These are phyloP conservation scores for Amaranthus hypochondriacus DNA, from an alignment of 148 eudicot species.

Conservation along the genomic window DNA sequence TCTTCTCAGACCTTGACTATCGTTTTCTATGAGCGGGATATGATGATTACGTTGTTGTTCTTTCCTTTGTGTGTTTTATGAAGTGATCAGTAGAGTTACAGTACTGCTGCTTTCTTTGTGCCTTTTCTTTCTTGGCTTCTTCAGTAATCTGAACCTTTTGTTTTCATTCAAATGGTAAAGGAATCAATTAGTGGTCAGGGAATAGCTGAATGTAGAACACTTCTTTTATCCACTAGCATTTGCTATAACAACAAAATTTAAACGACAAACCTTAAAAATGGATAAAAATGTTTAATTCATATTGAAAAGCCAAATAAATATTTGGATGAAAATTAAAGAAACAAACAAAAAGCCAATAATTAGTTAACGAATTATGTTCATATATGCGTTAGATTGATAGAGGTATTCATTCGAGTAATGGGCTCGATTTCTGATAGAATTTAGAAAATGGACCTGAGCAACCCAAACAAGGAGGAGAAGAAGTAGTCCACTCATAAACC, in stretches of 20 bases:
- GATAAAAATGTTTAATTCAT: not conserved
- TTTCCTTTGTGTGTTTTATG: constrained; percentile 22
- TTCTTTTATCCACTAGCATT: not conserved
- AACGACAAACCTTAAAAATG: too few species aligned
- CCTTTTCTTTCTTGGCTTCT: constrained; percentile 50
- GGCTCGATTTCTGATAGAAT: too few species aligned
- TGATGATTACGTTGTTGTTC: constrained; percentile 10
- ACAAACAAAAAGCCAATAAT: not conserved
- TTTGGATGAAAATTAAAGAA: not conserved
- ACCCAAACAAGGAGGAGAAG: too few species aligned
- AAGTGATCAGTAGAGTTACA: constrained; percentile 26
- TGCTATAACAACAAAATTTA: too few species aligned
- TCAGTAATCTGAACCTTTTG: constrained; percentile 20
- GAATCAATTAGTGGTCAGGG: constrained; percentile 44
- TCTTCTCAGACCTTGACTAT: too few species aligned
- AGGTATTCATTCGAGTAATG: too few species aligned
- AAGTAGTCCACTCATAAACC: too few species aligned
- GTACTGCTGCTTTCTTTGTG: constrained; percentile 15
- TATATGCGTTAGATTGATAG: too few species aligned
- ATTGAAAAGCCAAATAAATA: not conserved
- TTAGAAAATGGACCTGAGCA: too few species aligned
- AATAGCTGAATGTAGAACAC: constrained; percentile 25
- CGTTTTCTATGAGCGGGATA: too few species aligned
- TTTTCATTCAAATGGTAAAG: constrained; percentile 24
- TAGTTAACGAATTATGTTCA: too few species aligned